Base-by-base conservation (phyloP, 1,139 yeast genomes). In the Blastobotrys buckinghamii region DNA sequence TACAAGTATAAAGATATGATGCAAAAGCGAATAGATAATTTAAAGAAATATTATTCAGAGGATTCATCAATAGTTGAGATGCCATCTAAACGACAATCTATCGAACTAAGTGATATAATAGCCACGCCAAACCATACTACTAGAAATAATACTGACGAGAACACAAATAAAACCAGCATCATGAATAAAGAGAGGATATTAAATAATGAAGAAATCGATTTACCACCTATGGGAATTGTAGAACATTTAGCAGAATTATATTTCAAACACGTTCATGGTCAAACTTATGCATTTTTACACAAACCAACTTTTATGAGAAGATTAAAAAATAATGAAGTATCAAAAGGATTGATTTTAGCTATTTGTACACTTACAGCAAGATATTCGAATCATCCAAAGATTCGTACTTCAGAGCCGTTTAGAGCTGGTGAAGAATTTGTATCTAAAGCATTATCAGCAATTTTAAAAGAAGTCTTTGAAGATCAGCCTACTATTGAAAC, bases 271-370 rank as follows among this genome's bases (percentile, higher is more conserved):
- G 57, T 67, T 39, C 68, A 68, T 54, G 62, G 64, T 47, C 71
- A 67, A 51, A 66, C 69, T 5, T 68, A 68, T 50, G 62, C 66
- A 15, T 66, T 67, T 48, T 58, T 68, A 16, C 71, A 68, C 53
- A 59, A 61, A 34, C 68, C 68, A 1, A 56, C 68, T 1, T 66
- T 68, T 42, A 59, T 68, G 55, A 57, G 59, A 7, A 52, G 62
- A 20, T 50, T 68, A 29, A 56, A 59, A 20, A 56, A 59, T 10
- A 62, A 62, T 2, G 54, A 58, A 37, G 65, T 67, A 39, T 59
- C 58, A 41, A 62, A 62, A 19, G 62, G 63, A 2, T 57, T 68
- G 13, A 57, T 68, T 7, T 52, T 66, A 34, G 69, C 70, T n/a
- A 54, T 68, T 19, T 66, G 71, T 45, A 69, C 68, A 5, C 57